Conservation (phyloP, 2,329 filamentous ascomycete genomes). For the Claviceps pazoutovae region DNA sequence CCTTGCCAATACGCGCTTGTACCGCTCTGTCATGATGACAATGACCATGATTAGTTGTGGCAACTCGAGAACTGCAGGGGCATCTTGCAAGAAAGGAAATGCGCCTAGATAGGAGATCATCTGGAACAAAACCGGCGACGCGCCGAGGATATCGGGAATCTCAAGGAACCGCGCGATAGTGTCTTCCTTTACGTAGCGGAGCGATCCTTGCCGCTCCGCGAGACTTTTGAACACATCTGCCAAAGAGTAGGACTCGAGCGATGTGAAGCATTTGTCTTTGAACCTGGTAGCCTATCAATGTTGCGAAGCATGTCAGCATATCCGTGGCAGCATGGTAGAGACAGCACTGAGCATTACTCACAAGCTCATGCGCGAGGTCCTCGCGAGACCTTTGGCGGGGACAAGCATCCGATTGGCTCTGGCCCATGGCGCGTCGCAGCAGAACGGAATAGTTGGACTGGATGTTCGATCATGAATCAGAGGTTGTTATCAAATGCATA, state of each 20-base stretch:
- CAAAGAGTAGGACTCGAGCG: slow-evolving; percentile 59
- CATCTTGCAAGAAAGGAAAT: slow-evolving; percentile 59
- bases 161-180: slow-evolving; percentile 60
- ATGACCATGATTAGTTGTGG: slow-evolving; percentile 60
- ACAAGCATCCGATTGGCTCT: slow-evolving; percentile 33
- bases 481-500: background rate
- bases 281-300: slow-evolving; percentile 42
- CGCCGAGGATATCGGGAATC: slow-evolving; percentile 54
- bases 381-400: slow-evolving; percentile 32
- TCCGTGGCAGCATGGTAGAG: background rate
- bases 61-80: slow-evolving; percentile 54
- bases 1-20: slow-evolving; percentile 46
- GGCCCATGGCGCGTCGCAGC: slow-evolving; percentile 27
- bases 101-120: slow-evolving; percentile 58
- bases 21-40: slow-evolving; percentile 57
- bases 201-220: slow-evolving; percentile 46
- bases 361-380: slow-evolving; percentile 36
- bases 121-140: slow-evolving; percentile 55
- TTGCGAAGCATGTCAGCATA: background rate
- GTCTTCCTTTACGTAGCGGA: slow-evolving; percentile 53
- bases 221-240: slow-evolving; percentile 59
- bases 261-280: slow-evolving; percentile 55
- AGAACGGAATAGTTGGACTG: background rate
- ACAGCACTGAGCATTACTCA: slow-evolving; percentile 17
- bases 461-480: background rate